Percentiles rank a stretch among this genome's conserved stretches.
These are phyloP conservation scores for Solanum bukasovii DNA, from an alignment of 257 asterid genomes.

Conservation along the genomic window DNA sequence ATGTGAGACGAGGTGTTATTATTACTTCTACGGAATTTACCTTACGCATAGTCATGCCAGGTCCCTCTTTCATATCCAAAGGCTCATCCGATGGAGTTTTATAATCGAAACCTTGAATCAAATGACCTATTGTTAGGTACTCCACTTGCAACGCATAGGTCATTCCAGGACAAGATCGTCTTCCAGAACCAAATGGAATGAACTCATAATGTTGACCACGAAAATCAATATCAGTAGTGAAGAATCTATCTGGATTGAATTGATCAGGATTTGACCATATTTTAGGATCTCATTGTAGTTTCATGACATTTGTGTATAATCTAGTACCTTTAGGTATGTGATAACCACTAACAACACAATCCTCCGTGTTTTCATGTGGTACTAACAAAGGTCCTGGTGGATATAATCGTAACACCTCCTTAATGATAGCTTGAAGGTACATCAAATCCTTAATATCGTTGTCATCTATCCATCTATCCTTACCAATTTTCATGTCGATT, in stretches of 20 bases:
- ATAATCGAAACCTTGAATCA: conserved; percentile 1
- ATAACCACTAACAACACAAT: background rate
- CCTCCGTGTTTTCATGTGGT: background rate
- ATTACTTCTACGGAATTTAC: background rate
- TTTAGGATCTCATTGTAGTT: background rate
- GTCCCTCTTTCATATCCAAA: background rate
- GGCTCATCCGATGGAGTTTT: background rate
- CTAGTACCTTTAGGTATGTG: background rate
- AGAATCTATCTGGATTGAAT: background rate
- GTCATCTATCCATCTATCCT: background rate
- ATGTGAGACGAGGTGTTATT: background rate
- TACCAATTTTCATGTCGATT: background rate
- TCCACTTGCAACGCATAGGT: background rate
- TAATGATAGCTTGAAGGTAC: background rate
- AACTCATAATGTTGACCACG: background rate
- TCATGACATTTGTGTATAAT: background rate
- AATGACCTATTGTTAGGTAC: background rate
- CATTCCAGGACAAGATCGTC: background rate
- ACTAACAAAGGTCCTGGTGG: background rate
- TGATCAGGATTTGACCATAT: background rate
- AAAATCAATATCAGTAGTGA: background rate
- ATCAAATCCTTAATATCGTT: background rate
- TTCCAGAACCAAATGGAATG: background rate
- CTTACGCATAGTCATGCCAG: background rate
- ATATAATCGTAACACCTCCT: background rate